Conservation (phyloP, 2,329 filamentous ascomycete species). For the Scytalidium sp. region DNA sequence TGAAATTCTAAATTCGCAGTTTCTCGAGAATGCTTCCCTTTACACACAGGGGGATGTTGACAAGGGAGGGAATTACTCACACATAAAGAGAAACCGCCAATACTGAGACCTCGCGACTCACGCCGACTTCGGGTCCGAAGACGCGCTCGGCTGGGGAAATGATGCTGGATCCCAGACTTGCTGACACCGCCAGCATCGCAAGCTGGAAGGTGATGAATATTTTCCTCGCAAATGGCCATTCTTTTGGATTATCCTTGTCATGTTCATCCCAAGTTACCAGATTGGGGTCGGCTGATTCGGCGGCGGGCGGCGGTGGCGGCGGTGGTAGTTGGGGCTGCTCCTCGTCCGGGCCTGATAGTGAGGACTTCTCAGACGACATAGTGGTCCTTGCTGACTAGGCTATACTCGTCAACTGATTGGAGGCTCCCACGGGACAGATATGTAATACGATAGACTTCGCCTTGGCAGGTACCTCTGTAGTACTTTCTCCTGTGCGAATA, state of each 20-base stretch:
- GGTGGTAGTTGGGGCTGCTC: neutral
- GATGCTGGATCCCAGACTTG: constrained; percentile 47
- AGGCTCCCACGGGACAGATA: neutral
- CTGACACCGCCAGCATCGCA: constrained; percentile 46
- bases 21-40: too few species aligned
- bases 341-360: neutral
- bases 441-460: neutral
- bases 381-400: neutral
- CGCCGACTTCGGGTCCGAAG: constrained; percentile 38
- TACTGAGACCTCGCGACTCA: constrained; percentile 40
- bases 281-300: constrained; percentile 66
- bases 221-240: constrained; percentile 41
- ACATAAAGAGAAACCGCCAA: constrained; percentile 20
- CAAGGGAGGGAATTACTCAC: neutral
- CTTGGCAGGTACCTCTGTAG: neutral
- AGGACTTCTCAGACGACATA: neutral
- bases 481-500: too few species aligned
- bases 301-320: constrained; percentile 61
- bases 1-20: too few species aligned
- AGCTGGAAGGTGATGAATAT: constrained; percentile 45
- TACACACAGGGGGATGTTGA: neutral
- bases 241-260: constrained; percentile 43
- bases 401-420: too few species aligned
- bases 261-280: constrained; percentile 57
- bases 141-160: constrained; percentile 41